phyloP scores from a whole-genome alignment of 179 eudicot species.

The Silene coronaria region DNA sequence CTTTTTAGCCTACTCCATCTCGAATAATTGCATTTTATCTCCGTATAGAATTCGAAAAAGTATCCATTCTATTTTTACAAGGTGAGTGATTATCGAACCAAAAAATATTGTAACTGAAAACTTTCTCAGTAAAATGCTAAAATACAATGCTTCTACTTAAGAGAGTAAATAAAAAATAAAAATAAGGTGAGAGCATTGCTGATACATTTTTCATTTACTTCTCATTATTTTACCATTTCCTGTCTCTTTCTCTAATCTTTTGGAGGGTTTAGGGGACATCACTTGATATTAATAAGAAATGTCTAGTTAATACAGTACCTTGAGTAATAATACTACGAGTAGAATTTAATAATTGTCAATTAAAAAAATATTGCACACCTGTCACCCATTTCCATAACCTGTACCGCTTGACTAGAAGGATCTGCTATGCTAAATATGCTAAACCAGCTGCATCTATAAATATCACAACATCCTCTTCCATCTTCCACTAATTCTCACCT shows the following conservation, averaged over 20 bases:
- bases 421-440: slow-evolving; percentile 10
- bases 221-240: not conserved
- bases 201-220: not conserved
- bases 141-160: no score
- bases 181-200: no score
- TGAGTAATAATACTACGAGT: no score
- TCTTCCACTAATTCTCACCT: slow-evolving; percentile 14
- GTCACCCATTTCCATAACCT: slow-evolving; percentile 31
- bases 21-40: not conserved
- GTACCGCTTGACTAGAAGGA: slow-evolving; percentile 27
- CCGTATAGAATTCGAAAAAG: not conserved
- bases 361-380: slow-evolving; percentile 17
- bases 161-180: no score
- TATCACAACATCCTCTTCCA: slow-evolving; percentile 24
- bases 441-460: slow-evolving; percentile 36
- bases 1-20: no score
- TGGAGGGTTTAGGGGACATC: slow-evolving; percentile 4
- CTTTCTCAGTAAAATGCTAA: no score
- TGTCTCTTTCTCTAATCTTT: not conserved
- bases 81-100: not conserved
- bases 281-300: not conserved
- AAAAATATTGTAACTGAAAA: no score
- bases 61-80: not conserved
- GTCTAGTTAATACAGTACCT: slow-evolving; percentile 13
- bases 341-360: not conserved